Conservation (phyloP, 768 basidiomycete genomes). For the Cyclocybe aegerita region DNA sequence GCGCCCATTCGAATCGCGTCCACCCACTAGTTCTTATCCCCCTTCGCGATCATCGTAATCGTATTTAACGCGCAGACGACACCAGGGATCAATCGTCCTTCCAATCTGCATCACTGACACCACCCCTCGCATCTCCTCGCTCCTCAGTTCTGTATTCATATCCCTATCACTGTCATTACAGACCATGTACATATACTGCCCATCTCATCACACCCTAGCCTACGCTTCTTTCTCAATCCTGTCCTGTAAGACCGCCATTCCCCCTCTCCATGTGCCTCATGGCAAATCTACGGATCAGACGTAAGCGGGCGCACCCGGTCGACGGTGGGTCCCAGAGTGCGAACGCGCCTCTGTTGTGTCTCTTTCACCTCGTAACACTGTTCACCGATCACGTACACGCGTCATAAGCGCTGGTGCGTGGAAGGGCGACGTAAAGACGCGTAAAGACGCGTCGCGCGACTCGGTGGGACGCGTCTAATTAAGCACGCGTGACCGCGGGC, state of each 20-base stretch:
- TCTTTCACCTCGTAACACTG: conserved; percentile 5
- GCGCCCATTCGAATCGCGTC: conserved; percentile 5
- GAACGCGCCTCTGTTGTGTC: conserved; percentile 14
- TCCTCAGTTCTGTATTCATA: too few species aligned
- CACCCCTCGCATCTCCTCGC: too few species aligned
- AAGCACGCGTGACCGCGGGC: too few species aligned
- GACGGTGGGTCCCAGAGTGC: conserved; percentile 15
- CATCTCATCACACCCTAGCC: conserved; percentile 1
- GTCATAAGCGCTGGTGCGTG: too few species aligned
- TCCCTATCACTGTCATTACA: not conserved
- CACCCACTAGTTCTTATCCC: too few species aligned
- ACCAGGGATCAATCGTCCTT: too few species aligned
- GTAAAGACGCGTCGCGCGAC: conserved; percentile 42
- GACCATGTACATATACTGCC: conserved; percentile 7
- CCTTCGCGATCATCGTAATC: not conserved
- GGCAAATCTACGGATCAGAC: conserved; percentile 14
- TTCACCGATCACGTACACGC: not conserved
- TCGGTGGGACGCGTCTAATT: conserved; percentile 13
- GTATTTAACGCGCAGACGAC: not conserved
- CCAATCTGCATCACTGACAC: too few species aligned
- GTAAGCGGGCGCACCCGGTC: conserved; percentile 9
- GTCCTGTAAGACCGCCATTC: too few species aligned
- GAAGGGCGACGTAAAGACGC: conserved; percentile 36
- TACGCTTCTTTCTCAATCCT: conserved; percentile 9
- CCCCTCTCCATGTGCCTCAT: conserved; percentile 24